A percentile compares a stretch with the other conserved stretches of the same genome.
Evolutionary conservation across 2,329 filamentous ascomycete species (phyloP).

Genomic region (Hypoxylon rubiginosum): DNA sequence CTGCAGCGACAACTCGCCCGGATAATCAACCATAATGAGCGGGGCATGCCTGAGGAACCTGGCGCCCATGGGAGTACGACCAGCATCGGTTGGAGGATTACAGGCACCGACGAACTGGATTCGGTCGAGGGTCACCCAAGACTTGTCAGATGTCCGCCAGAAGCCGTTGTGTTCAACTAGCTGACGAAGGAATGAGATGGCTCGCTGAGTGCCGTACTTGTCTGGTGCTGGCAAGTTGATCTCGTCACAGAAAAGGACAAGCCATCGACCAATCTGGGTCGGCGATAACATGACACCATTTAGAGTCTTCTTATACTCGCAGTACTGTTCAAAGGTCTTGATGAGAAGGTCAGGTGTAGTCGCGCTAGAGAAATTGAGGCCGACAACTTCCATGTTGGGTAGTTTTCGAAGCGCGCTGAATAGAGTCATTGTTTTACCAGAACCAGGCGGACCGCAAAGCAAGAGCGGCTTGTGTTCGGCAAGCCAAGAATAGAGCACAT

Average conservation of each 20-base stretch:
- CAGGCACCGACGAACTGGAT: conserved; percentile 99
- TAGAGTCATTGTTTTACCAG: conserved; percentile 99
- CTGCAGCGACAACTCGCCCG: conserved; percentile 90
- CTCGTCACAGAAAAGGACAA: conserved; percentile 99
- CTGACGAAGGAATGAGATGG: conserved; percentile 96
- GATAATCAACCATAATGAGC: conserved; percentile 99
- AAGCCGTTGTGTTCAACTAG: conserved; percentile 99
- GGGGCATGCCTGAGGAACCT: conserved; percentile 96
- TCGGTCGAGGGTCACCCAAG: conserved; percentile 96
- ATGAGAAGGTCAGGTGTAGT: conserved; percentile 97
- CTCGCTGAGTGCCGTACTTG: conserved; percentile 96
- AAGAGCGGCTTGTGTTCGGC: conserved; percentile 98
- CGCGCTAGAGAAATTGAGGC: conserved; percentile 98
- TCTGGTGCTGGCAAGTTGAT: conserved; percentile 99
- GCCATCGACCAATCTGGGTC: conserved; percentile 95
- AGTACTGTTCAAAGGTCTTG: conserved; percentile 99
- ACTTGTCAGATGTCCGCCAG: conserved; percentile 97
- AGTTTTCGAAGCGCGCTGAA: conserved; percentile 97
- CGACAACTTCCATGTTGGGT: conserved; percentile 98
- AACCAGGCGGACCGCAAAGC: conserved; percentile 96
- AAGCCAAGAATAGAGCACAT: conserved; percentile 99
- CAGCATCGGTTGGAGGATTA: conserved; percentile 97
- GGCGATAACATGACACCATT: conserved; percentile 96
- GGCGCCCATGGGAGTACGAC: conserved; percentile 92
- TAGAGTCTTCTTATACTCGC: conserved; percentile 98